Conservation (phyloP, 495 filamentous ascomycete species). For the Penicillium dipodomyicola region DNA sequence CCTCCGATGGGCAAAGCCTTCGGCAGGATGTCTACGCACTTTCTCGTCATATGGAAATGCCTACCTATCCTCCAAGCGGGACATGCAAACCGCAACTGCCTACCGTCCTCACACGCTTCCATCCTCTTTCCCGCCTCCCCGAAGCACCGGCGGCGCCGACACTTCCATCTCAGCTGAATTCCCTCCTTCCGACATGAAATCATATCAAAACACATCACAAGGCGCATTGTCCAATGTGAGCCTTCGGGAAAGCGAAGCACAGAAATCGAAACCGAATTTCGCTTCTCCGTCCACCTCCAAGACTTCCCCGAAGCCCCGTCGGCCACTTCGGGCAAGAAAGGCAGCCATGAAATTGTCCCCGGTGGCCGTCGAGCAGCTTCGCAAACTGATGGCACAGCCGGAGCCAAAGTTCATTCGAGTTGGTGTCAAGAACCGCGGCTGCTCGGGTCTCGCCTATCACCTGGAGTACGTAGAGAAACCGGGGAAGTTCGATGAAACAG, state of each 20-base stretch:
- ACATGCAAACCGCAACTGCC: conserved; percentile 69
- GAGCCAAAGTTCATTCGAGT: conserved; percentile 89
- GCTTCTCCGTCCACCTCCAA: conserved; percentile 30
- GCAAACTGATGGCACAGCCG: conserved; percentile 70
- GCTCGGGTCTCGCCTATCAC: conserved; percentile 92
- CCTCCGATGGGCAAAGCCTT: conserved; percentile 48
- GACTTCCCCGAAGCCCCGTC: conserved; percentile 46
- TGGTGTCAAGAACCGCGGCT: conserved; percentile 92
- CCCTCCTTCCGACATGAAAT: conserved; percentile 24
- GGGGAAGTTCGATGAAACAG: conserved; percentile 81
- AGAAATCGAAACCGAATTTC: conserved; percentile 50
- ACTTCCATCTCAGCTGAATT: conserved; percentile 63
- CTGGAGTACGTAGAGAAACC: conserved; percentile 93
- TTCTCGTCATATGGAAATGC: conserved; percentile 62
- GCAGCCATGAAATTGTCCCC: conserved; percentile 86
- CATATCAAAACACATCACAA: conserved; percentile 24
- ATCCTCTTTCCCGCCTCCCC: conserved; percentile 62
- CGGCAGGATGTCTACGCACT: conserved; percentile 49
- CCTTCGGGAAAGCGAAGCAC: conserved; percentile 62
- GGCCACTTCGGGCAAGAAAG: conserved; percentile 79
- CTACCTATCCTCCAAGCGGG: conserved; percentile 58
- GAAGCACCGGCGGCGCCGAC: conserved; percentile 63
- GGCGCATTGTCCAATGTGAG: conserved; percentile 29
- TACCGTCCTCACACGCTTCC: conserved; percentile 73
- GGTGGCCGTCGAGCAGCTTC: conserved; percentile 71